phyloP scores from a whole-genome alignment of 306 rosid genomes.

The Trifolium pratense region DNA sequence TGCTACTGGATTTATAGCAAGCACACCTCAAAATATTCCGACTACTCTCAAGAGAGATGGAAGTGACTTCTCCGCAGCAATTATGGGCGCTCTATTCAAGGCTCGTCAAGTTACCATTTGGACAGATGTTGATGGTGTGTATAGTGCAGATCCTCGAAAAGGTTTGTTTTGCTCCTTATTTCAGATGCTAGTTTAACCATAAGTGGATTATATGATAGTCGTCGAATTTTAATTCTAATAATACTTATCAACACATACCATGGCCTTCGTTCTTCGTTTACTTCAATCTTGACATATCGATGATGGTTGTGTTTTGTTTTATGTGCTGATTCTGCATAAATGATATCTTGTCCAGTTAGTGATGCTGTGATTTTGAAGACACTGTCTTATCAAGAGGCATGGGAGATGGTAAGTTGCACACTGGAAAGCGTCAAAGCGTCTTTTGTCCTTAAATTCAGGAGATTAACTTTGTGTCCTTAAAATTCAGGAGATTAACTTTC shows the following conservation, averaged over 20 bases:
- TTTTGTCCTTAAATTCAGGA: slow-evolving; percentile 30
- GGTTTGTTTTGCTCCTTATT: slow-evolving; percentile 55
- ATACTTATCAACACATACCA: background rate
- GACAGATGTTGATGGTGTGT: slow-evolving; percentile 99
- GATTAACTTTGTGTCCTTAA: slow-evolving; percentile 43
- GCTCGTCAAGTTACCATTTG: slow-evolving; percentile 92
- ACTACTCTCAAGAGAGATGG: slow-evolving; percentile 98
- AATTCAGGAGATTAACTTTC: slow-evolving; percentile 43
- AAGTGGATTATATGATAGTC: slow-evolving; percentile 3
- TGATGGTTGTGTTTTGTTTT: slow-evolving; percentile 26
- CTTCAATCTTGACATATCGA: background rate
- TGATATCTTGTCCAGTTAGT: slow-evolving; percentile 69
- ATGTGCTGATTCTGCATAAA: slow-evolving; percentile 26
- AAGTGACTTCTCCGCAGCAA: slow-evolving; percentile 99
- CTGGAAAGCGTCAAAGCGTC: slow-evolving; percentile 23
- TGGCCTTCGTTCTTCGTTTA: background rate
- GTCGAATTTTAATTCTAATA: background rate
- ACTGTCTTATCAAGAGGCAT: slow-evolving; percentile 94
- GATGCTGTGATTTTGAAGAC: slow-evolving; percentile 94
- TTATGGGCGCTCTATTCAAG: slow-evolving; percentile 73
- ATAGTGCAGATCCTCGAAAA: slow-evolving; percentile 98
- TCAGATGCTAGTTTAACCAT: slow-evolving; percentile 26
- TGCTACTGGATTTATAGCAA: slow-evolving; percentile 94
- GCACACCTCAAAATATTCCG: slow-evolving; percentile 80
- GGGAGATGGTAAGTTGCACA: slow-evolving; percentile 87